Percentiles rank a stretch among this genome's conserved stretches.
These are phyloP conservation scores for Penicillium fuscoglaucum DNA, from an alignment of 2,329 filamentous ascomycete species.

Conservation along the genomic window DNA sequence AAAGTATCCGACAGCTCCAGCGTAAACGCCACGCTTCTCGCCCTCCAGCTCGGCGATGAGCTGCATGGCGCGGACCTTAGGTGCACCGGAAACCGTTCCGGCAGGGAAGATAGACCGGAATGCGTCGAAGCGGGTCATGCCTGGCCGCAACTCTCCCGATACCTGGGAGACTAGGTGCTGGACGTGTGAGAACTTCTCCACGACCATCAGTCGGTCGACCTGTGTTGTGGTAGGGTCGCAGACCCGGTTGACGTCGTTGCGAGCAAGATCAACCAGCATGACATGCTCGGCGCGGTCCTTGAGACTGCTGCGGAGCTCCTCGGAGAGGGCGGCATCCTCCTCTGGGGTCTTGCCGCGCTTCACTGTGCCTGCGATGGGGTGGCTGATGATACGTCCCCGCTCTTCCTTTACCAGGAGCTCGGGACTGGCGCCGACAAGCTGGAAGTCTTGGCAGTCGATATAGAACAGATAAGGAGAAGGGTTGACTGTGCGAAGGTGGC, in stretches of 20 bases:
- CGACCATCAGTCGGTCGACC: slow-evolving; percentile 91
- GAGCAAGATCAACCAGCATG: slow-evolving; percentile 94
- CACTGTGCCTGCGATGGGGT: slow-evolving; percentile 95
- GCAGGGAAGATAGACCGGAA: slow-evolving; percentile 97
- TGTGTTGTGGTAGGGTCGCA: slow-evolving; percentile 86
- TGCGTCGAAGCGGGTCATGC: slow-evolving; percentile 88
- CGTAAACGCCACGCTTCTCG: slow-evolving; percentile 94
- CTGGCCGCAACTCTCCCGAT: slow-evolving; percentile 79
- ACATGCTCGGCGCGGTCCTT: slow-evolving; percentile 96
- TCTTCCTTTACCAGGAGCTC: slow-evolving; percentile 94
- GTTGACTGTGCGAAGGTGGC: slow-evolving; percentile 93
- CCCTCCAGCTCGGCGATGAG: slow-evolving; percentile 90
- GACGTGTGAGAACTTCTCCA: slow-evolving; percentile 93
- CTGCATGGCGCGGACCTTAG: slow-evolving; percentile 96
- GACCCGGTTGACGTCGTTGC: slow-evolving; percentile 95
- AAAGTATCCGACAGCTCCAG: slow-evolving; percentile 95
- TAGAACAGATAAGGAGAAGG: slow-evolving; percentile 98
- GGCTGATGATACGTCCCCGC: slow-evolving; percentile 82
- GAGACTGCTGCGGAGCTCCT: slow-evolving; percentile 72
- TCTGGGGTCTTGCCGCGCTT: slow-evolving; percentile 77
- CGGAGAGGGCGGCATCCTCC: slow-evolving; percentile 77
- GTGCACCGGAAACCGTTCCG: slow-evolving; percentile 90
- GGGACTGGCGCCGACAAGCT: slow-evolving; percentile 91
- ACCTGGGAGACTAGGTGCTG: slow-evolving; percentile 97
- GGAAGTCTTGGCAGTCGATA: slow-evolving; percentile 85